phyloP scores from a whole-genome alignment of 108 stramenopile genomes.

The Cafeteria roenbergensis region DNA sequence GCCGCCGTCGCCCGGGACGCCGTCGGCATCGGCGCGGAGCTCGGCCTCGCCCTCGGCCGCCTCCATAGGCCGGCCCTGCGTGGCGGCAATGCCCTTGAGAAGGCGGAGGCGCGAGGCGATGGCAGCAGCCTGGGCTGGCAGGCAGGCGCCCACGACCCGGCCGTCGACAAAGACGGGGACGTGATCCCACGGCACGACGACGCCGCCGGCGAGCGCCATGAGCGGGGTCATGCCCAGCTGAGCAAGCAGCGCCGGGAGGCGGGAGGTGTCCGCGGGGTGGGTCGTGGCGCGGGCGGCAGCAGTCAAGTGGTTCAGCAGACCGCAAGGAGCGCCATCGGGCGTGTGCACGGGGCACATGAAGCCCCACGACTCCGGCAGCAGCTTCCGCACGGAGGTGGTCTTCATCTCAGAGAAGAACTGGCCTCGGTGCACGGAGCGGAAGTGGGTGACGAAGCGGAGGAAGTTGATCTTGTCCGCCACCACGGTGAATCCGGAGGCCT shows the following conservation, averaged over 20 bases:
- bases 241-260: slow-evolving; percentile 52
- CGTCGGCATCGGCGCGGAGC: background rate
- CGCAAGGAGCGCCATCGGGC: slow-evolving; percentile 96
- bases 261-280: background rate
- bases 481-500: slow-evolving; percentile 90
- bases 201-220: slow-evolving; percentile 52
- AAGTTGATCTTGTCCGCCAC: slow-evolving; percentile 93
- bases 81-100: slow-evolving; percentile 45
- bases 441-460: slow-evolving; percentile 83
- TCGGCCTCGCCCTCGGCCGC: slow-evolving; percentile 2
- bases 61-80: background rate
- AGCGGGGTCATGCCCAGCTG: slow-evolving; percentile 53
- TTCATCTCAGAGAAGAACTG: slow-evolving; percentile 99
- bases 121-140: slow-evolving; percentile 40
- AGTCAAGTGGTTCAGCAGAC: slow-evolving; percentile 83
- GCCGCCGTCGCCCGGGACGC: background rate
- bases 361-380: slow-evolving; percentile 94
- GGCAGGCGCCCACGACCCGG: slow-evolving; percentile 52
- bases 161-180: slow-evolving; percentile 66
- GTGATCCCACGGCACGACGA: slow-evolving; percentile 24
- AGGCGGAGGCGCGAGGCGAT: slow-evolving; percentile 54
- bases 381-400: slow-evolving; percentile 89
- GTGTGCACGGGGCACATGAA: slow-evolving; percentile 98
- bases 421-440: slow-evolving; percentile 92
- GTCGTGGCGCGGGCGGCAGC: slow-evolving; percentile 48